Conservation (phyloP, 176 grass and related monocot genomes). For the Puccinellia tenuiflora region DNA sequence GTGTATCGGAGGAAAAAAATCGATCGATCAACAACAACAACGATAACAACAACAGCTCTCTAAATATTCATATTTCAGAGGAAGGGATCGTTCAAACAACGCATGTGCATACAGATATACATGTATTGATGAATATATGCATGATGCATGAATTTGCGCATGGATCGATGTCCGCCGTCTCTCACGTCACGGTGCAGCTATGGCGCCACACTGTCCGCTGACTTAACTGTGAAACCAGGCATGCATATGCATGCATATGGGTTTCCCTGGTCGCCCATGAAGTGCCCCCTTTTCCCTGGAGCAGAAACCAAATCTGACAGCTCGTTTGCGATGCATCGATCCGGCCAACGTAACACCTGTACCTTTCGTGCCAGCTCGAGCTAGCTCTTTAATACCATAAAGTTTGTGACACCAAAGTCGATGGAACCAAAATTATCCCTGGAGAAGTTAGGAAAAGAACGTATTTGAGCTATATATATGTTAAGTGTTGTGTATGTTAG, state of each 20-base stretch:
- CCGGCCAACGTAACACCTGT: not conserved
- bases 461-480: too few species aligned
- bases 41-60: too few species aligned
- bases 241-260: conserved; percentile 5
- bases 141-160: not conserved
- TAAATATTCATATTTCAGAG: not conserved
- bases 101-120: too few species aligned
- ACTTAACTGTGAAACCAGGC: not conserved
- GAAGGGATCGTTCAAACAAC: too few species aligned
- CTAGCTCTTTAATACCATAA: too few species aligned
- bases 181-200: conserved; percentile 8
- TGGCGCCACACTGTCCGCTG: not conserved
- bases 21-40: too few species aligned
- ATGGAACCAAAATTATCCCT: not conserved
- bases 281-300: conserved; percentile 2
- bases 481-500: too few species aligned
- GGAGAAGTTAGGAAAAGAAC: not conserved
- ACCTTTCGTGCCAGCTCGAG: not conserved
- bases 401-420: too few species aligned
- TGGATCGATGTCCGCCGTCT: not conserved
- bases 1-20: too few species aligned
- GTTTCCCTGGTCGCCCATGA: not conserved
- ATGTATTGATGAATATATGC: not conserved
- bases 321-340: not conserved
- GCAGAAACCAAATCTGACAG: not conserved